These are phyloP conservation scores for Cryphonectria nitschkei DNA, from an alignment of 2,329 filamentous ascomycete genomes.

Conservation along the genomic window DNA sequence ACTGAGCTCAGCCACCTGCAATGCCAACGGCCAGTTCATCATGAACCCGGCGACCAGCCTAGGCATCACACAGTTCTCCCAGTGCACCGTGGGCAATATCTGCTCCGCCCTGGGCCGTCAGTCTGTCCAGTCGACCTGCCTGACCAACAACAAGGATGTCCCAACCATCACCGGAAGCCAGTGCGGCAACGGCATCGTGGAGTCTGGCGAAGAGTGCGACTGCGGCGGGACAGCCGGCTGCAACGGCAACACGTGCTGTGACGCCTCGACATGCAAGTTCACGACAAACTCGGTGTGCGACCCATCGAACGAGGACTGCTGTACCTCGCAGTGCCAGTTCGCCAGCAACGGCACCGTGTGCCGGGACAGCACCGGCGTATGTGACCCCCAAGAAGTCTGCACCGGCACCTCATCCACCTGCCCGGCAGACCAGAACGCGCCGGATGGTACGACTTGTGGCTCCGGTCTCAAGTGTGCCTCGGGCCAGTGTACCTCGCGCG, in stretches of 20 bases:
- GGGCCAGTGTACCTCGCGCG: constrained; percentile 91
- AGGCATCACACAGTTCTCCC: constrained; percentile 78
- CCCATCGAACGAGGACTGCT: constrained; percentile 81
- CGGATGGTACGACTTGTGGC: constrained; percentile 76
- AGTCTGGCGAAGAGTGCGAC: constrained; percentile 92
- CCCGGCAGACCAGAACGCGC: constrained; percentile 69
- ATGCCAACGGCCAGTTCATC: constrained; percentile 80
- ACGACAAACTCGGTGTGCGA: constrained; percentile 76
- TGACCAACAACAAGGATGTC: constrained; percentile 85
- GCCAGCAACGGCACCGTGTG: constrained; percentile 73
- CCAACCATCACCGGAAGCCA: constrained; percentile 79
- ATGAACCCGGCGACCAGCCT: constrained; percentile 91
- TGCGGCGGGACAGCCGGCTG: constrained; percentile 81
- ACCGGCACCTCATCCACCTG: constrained; percentile 73
- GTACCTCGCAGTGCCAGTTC: constrained; percentile 68
- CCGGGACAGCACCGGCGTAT: constrained; percentile 75
- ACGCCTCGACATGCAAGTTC: constrained; percentile 86
- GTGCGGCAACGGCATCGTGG: constrained; percentile 97
- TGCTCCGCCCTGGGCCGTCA: constrained; percentile 82
- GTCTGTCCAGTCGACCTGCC: constrained; percentile 74
- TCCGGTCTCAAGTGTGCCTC: constrained; percentile 80
- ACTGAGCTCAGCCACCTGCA: constrained; percentile 66
- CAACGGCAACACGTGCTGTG: constrained; percentile 77
- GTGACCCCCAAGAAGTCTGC: constrained; percentile 86
- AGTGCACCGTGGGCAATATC: constrained; percentile 90